Base-by-base conservation (phyloP, 1,284 basidiomycete genomes). In the Cerioporus squamosus region DNA sequence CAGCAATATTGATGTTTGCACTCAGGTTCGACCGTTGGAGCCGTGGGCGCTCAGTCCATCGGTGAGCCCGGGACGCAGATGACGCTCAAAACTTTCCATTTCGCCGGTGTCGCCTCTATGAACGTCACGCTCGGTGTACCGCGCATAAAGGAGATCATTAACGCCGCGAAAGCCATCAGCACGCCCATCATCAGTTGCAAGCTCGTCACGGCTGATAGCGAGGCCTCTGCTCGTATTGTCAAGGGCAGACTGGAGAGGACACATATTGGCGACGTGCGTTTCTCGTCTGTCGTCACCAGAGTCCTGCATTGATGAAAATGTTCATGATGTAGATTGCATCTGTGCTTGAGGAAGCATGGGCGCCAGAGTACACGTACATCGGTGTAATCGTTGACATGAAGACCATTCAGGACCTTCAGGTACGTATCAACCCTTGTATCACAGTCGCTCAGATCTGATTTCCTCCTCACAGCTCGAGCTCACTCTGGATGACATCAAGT, bases 61-160 rank as follows among this genome's bases (percentile, higher is more conserved):
- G 97, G 97, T 73, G 97, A 99, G 75, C 97, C 97, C 1, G 97
- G 97, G 56, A 99, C 97, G 2, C 97, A 99, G 72, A 99, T 99
- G 97, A 99, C 97, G 7, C 77, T 99, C 65, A 99, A 99, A 78
- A 99, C 97, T 60, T 99, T 99, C 88, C 97, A 99, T 82, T 99
- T 99, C 78, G 97, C 97, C 70, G 97, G 97, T 81, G 96, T 99
- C 64, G 97, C 97, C 12, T 97, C 96, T 36, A 99, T 99, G 97
- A 99, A 98, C 78, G 95, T 99, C 66, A 99, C 97, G 1, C 87
- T 99, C 42, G 97, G 97, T 81, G 97, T 99, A 12, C 97, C 97
- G 22, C 96, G 97, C 74, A 99, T 99, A 79, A 99, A 99, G 77
- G 97, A 99, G 76, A 99, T 99, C 69, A 99, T 99, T 81, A 99